Evolutionary conservation across 2,329 filamentous ascomycete species (phyloP).

Genomic region (Trematosphaeria pertusa): DNA sequence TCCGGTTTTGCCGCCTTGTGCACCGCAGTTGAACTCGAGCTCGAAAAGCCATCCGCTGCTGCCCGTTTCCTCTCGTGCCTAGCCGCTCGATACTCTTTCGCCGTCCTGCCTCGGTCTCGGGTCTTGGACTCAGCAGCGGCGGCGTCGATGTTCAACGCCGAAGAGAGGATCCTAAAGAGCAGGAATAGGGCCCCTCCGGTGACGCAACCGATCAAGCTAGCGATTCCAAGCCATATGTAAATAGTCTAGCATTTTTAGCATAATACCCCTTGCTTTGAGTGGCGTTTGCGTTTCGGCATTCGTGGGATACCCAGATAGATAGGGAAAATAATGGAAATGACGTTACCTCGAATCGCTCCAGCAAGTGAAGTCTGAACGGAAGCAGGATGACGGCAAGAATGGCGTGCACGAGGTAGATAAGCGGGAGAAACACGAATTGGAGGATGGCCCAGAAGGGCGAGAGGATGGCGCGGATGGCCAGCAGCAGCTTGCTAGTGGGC

Average conservation of each 20-base stretch:
- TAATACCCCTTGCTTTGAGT: conserved; percentile 10
- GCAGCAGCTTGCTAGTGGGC: conserved; percentile 48
- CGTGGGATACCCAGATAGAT: no score
- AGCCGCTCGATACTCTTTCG: conserved; percentile 37
- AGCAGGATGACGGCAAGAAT: conserved; percentile 51
- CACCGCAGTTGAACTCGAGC: no score
- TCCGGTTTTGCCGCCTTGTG: no score
- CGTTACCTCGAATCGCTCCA: conserved; percentile 63
- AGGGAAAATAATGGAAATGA: conserved; percentile 1
- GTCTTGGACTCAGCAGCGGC: conserved; percentile 13
- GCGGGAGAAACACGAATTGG: conserved; percentile 58
- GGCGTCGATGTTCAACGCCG: conserved; percentile 54
- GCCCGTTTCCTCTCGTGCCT: conserved; percentile 33
- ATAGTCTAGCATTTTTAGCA: conserved; percentile 53
- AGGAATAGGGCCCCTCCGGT: conserved; percentile 67
- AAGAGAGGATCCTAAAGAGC: conserved; percentile 62
- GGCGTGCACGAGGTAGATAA: conserved; percentile 55
- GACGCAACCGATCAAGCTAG: conserved; percentile 70
- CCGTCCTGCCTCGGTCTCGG: conserved; percentile 26
- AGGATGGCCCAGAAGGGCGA: conserved; percentile 58
- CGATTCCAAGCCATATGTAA: conserved; percentile 69
- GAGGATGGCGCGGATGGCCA: conserved; percentile 50
- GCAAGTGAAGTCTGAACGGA: conserved; percentile 55
- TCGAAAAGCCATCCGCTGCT: conserved; percentile 21
- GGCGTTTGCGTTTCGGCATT: no score